Conservation (phyloP, 2,329 filamentous ascomycete genomes). For the Venturia carpophila region DNA sequence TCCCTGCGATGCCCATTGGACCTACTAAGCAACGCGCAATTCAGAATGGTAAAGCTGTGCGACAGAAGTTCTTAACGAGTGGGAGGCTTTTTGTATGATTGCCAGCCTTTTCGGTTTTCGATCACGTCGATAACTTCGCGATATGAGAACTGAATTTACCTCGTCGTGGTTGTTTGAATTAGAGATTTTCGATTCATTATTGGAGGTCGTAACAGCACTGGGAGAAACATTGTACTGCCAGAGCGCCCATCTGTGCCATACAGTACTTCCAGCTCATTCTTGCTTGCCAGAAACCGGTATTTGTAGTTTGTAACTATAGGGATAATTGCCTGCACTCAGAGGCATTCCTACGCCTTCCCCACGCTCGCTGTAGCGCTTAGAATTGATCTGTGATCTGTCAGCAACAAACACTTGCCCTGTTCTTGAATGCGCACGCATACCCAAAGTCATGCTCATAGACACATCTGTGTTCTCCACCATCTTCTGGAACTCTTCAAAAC, state of each 20-base stretch:
- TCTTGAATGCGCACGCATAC: slow-evolving; percentile 29
- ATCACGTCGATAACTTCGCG: too few relatives aligned
- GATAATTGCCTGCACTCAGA: not conserved
- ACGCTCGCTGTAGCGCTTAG: not conserved
- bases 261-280: not conserved
- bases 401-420: not conserved
- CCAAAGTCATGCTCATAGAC: slow-evolving; percentile 60
- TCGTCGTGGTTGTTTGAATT: not conserved
- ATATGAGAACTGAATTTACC: too few relatives aligned
- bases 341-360: not conserved
- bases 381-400: slow-evolving; percentile 8
- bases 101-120: too few relatives aligned
- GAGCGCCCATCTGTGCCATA: not conserved
- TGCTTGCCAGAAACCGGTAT: not conserved
- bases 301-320: not conserved
- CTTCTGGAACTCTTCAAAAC: slow-evolving; percentile 96
- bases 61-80: too few relatives aligned
- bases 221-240: not conserved
- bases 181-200: not conserved
- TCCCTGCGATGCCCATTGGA: too few relatives aligned
- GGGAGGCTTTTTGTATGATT: too few relatives aligned
- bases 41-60: too few relatives aligned
- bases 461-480: slow-evolving; percentile 89
- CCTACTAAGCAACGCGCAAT: too few relatives aligned
- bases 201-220: not conserved